Percentiles rank a stretch among this genome's conserved stretches.
Conservation (phyloP, 2,329 filamentous ascomycete species). For the Aureobasidium sp. region DNA sequence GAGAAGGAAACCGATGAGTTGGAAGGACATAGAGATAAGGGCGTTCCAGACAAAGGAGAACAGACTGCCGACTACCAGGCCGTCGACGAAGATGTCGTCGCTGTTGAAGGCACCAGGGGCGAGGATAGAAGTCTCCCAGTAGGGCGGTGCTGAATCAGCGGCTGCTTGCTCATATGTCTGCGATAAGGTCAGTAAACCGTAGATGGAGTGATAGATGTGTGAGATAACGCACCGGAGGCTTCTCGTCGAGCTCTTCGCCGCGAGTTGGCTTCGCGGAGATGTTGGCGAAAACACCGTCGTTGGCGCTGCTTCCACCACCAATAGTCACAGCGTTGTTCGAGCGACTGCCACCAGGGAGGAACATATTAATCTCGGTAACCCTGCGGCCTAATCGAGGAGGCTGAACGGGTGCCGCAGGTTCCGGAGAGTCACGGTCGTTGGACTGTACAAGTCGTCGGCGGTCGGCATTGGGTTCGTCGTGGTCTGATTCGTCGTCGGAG, state of each 20-base stretch:
- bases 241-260: slow-evolving; percentile 75
- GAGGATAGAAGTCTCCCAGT: slow-evolving; percentile 98
- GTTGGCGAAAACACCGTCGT: slow-evolving; percentile 95
- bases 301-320: slow-evolving; percentile 60
- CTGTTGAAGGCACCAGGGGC: slow-evolving; percentile 81
- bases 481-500: slow-evolving; percentile 59
- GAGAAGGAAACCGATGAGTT: slow-evolving; percentile 92
- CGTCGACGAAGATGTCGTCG: slow-evolving; percentile 95
- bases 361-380: slow-evolving; percentile 47
- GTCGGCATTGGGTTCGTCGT: slow-evolving; percentile 63
- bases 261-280: slow-evolving; percentile 81
- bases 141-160: slow-evolving; percentile 88
- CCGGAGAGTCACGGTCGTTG: neutral
- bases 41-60: slow-evolving; percentile 87
- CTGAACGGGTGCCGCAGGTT: slow-evolving; percentile 8
- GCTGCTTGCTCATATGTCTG: slow-evolving; percentile 98
- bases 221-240: slow-evolving; percentile 68
- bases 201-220: neutral
- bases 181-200: slow-evolving; percentile 15
- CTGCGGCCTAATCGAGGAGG: slow-evolving; percentile 34
- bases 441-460: slow-evolving; percentile 57
- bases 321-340: slow-evolving; percentile 44
- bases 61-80: slow-evolving; percentile 80
- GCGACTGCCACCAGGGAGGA: slow-evolving; percentile 25
- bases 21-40: slow-evolving; percentile 97